These are phyloP conservation scores for Ascobolus immersus DNA, from an alignment of 495 filamentous ascomycete species.

Conservation along the genomic window DNA sequence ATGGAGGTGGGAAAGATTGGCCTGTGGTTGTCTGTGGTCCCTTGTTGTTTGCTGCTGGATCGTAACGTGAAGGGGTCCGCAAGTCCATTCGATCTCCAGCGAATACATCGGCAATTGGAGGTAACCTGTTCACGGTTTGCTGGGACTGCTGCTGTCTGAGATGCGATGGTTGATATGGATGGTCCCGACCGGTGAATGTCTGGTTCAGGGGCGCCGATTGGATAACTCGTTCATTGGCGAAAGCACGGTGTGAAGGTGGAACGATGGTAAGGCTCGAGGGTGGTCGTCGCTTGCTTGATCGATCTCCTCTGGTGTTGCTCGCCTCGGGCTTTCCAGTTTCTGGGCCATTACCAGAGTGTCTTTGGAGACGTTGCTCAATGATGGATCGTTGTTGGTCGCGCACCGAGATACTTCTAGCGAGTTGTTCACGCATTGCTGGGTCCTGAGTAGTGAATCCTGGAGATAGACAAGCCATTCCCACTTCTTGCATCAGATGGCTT, in stretches of 20 bases:
- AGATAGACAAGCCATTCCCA: slow-evolving; percentile 80
- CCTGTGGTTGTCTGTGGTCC: slow-evolving; percentile 22
- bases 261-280: slow-evolving; percentile 83
- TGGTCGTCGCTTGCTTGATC: slow-evolving; percentile 43
- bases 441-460: slow-evolving; percentile 90
- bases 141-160: slow-evolving; percentile 61
- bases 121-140: slow-evolving; percentile 78
- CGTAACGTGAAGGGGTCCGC: slow-evolving; percentile 18
- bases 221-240: slow-evolving; percentile 84
- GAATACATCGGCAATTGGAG: slow-evolving; percentile 86
- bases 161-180: slow-evolving; percentile 62
- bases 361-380: slow-evolving; percentile 76
- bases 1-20: slow-evolving; percentile 42
- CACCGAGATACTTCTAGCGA: slow-evolving; percentile 81
- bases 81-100: slow-evolving; percentile 53
- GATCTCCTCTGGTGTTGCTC: slow-evolving; percentile 24
- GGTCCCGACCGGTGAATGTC: slow-evolving; percentile 75
- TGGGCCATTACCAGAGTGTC: slow-evolving; percentile 46
- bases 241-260: slow-evolving; percentile 85
- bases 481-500: slow-evolving; percentile 59
- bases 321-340: slow-evolving; percentile 23
- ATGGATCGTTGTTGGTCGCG: slow-evolving; percentile 84
- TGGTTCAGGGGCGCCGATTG: slow-evolving; percentile 92
- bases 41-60: too few relatives aligned
- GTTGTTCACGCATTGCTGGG: slow-evolving; percentile 82